Evolutionary conservation across 2,329 filamentous ascomycete species (phyloP).

Genomic region (Diplodia intermedia): DNA sequence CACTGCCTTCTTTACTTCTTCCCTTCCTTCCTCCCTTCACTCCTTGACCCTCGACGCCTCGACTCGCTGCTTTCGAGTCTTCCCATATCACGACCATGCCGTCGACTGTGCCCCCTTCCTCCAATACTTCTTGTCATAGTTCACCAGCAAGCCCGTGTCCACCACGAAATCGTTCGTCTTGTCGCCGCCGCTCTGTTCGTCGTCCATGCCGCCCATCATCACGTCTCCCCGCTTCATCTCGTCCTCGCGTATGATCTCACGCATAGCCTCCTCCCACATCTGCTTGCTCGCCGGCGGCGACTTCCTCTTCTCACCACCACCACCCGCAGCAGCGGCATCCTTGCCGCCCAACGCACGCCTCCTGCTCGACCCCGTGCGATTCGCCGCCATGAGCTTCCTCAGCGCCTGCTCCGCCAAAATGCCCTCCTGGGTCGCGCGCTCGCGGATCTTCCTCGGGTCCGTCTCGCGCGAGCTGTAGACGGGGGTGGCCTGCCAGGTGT

Average conservation of each 20-base stretch:
- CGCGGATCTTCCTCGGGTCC: constrained; percentile 65
- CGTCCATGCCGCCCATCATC: constrained; percentile 30
- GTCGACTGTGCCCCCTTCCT: constrained; percentile 54
- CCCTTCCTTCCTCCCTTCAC: not conserved
- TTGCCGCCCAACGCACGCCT: constrained; percentile 25
- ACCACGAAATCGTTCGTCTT: constrained; percentile 35
- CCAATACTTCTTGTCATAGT: constrained; percentile 67
- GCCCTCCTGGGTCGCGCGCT: constrained; percentile 70
- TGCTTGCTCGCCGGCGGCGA: constrained; percentile 51
- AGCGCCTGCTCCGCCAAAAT: constrained; percentile 70
- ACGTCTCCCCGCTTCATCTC: constrained; percentile 36
- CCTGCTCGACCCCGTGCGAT: constrained; percentile 54
- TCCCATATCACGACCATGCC: constrained; percentile 28
- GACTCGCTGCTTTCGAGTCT: no score
- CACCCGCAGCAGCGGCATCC: constrained; percentile 33
- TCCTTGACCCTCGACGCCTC: not conserved
- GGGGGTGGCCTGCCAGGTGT: constrained; percentile 68
- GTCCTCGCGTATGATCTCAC: constrained; percentile 55
- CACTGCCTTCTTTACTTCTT: not conserved
- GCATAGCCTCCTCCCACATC: constrained; percentile 64
- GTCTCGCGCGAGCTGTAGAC: constrained; percentile 65
- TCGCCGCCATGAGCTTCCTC: constrained; percentile 62
- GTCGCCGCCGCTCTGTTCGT: constrained; percentile 38
- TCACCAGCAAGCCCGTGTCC: constrained; percentile 58
- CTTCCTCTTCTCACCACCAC: constrained; percentile 29